Evolutionary conservation across 2,329 filamentous ascomycete genomes (phyloP), one percentile per base, ranked within the genome.

Genomic region (Parafenestella ontariensis): DNA sequence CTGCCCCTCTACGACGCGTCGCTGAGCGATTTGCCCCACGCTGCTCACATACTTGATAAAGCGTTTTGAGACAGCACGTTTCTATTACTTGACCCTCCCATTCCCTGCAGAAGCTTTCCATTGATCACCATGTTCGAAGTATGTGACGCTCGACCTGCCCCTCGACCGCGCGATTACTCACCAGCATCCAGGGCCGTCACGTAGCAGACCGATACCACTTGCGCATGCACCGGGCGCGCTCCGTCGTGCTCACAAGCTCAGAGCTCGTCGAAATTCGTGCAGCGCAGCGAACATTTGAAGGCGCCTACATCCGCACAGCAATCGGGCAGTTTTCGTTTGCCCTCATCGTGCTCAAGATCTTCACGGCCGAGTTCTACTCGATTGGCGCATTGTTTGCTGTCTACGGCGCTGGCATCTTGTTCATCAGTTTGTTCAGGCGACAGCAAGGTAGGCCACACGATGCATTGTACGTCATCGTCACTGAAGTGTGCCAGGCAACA

Each of bases 311-410:
- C 71, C 90, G 95, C 57, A 99, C 95, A 0, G 93, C 94, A 2
- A 86, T 99, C 18, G 91, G 91, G 3, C 93, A 98, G 71, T 98
- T 98, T 80, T 94, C 90, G 52, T 98, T 99, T 76, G 89, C 94
- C 18, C 87, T 99, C 45, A 88, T 99, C 59, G 91, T 99, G 47
- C 86, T 96, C 64, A 96, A 96, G 79, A 96, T 99, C 76, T 98
- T 99, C 80, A 97, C 92, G 8, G 85, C 88, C 47, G 95, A 98
- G 73, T 98, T 99, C 81, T 98, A 98, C 78, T 87, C 89, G 64
- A 96, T 97, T 59, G 95, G 95, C n/a, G 95, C 95, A 6, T 82
- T 99, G 28, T 97, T 97, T 73, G 93, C 95, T 39, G 88, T 92
- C 44, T 98, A 98, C 71, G 95, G 94, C 11, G 87, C 89, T 3